phyloP scores from a whole-genome alignment of 1,284 basidiomycete species.

The Moniliella sp. region DNA sequence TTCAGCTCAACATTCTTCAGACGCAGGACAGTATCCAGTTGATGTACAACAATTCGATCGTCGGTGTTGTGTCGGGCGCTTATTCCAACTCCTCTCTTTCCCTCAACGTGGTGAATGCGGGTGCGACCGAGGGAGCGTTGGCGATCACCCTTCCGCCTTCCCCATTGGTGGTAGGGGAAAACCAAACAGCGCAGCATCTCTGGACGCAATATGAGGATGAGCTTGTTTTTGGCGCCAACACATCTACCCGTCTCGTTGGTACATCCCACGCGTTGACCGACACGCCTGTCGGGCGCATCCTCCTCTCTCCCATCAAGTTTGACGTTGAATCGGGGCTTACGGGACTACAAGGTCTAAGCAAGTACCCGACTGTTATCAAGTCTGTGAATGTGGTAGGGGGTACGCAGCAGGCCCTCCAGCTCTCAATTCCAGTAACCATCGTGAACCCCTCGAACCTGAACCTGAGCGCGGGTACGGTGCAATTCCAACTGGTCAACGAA shows the following conservation, averaged over 20 bases:
- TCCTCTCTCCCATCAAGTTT: constrained; percentile 2
- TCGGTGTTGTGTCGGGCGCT: constrained; percentile 37
- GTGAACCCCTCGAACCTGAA: constrained; percentile 3
- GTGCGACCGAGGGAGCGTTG: constrained; percentile 1
- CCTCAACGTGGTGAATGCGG: constrained; percentile 1
- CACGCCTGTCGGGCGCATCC: constrained; percentile 2
- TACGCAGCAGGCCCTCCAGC: not conserved
- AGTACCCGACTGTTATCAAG: constrained; percentile 2
- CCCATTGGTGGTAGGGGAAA: constrained; percentile 6
- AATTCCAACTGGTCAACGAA: constrained; percentile 1
- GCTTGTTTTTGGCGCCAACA: not conserved
- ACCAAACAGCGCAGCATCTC: constrained; percentile 36
- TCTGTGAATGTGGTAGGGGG: constrained; percentile 1
- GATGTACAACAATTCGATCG: constrained; percentile 42
- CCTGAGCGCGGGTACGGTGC: constrained; percentile 1
- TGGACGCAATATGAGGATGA: constrained; percentile 6
- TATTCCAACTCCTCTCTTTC: not conserved
- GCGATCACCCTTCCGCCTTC: constrained; percentile 11
- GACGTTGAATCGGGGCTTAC: constrained; percentile 1
- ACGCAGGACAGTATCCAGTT: constrained; percentile 44
- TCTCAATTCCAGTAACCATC: not conserved
- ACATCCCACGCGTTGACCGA: constrained; percentile 1
- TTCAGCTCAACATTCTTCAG: constrained; percentile 49
- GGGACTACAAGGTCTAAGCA: constrained; percentile 1
- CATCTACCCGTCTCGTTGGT: not conserved